A percentile compares a stretch with the other conserved stretches of the same genome.
Conservation (phyloP, 805 yeast species). For the Metschnikowia aberdeeniae region DNA sequence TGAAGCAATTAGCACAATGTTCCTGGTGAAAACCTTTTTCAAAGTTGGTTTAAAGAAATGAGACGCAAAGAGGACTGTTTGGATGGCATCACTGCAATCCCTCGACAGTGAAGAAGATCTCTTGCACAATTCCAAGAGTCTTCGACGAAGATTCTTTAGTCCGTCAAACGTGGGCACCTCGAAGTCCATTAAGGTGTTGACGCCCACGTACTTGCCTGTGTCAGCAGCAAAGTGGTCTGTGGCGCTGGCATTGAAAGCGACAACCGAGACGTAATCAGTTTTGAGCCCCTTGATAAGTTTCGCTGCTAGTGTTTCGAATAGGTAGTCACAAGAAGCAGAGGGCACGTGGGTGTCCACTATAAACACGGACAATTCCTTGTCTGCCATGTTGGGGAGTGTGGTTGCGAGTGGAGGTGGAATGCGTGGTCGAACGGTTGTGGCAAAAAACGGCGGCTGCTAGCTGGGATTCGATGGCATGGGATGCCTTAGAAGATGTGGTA, state of each 20-base stretch:
- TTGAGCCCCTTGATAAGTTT: conserved; percentile 40
- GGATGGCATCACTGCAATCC: conserved; percentile 17
- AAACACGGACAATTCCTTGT: conserved; percentile 42
- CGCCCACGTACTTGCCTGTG: conserved; percentile 15
- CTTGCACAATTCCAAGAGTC: conserved; percentile 9
- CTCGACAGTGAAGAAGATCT: neutral
- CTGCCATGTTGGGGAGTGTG: conserved; percentile 21
- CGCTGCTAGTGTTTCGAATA: conserved; percentile 40
- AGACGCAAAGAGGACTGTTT: conserved; percentile 34
- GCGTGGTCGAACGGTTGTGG: neutral
- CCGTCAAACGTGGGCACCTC: conserved; percentile 18
- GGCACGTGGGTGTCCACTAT: conserved; percentile 48
- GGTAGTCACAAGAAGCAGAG: conserved; percentile 37
- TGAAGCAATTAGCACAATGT: conserved; percentile 33
- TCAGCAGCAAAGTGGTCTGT: conserved; percentile 15
- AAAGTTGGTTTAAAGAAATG: conserved; percentile 28
- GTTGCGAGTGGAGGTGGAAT: neutral
- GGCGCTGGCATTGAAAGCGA: conserved; percentile 23
- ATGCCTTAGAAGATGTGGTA: no score
- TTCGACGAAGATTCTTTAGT: conserved; percentile 10
- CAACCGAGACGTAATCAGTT: conserved; percentile 38
- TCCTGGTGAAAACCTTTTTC: conserved; percentile 31
- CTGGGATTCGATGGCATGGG: no score
- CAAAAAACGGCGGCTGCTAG: no score
- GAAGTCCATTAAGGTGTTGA: conserved; percentile 17